Conservation (phyloP, 768 basidiomycete genomes). For the Phlegmacium glaucopus region DNA sequence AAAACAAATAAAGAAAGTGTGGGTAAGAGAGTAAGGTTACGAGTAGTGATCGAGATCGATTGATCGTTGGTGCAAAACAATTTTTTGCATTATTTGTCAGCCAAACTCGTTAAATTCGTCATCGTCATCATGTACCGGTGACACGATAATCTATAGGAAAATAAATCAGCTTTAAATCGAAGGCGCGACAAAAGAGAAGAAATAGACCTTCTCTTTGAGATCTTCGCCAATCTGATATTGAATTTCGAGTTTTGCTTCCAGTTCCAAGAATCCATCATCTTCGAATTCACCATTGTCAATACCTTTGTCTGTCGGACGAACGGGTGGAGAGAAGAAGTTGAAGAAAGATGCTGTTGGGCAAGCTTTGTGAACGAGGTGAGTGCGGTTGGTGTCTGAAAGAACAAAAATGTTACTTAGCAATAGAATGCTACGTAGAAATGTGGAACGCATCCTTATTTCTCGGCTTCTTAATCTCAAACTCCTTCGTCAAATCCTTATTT, state of each 20-base stretch:
- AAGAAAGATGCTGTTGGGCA: conserved; percentile 95
- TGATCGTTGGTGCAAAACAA: no score
- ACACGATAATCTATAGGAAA: conserved; percentile 80
- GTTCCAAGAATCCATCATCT: conserved; percentile 82
- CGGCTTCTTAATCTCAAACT: conserved; percentile 98
- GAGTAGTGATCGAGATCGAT: no score
- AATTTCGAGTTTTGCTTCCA: conserved; percentile 91
- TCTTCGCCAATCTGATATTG: conserved; percentile 99
- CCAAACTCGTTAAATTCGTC: no score
- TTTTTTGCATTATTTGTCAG: no score
- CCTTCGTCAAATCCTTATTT: conserved; percentile 96
- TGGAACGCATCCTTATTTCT: conserved; percentile 86
- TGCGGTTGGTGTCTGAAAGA: conserved; percentile 72
- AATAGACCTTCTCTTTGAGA: conserved; percentile 87
- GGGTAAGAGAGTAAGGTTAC: no score
- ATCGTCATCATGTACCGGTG: no score
- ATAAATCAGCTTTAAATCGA: neutral
- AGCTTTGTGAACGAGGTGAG: conserved; percentile 80
- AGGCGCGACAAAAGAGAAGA: neutral
- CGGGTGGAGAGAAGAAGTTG: conserved; percentile 93
- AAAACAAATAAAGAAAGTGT: neutral
- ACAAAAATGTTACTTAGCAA: conserved; percentile 2
- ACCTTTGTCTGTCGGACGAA: conserved; percentile 63
- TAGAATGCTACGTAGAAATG: neutral
- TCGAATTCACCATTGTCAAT: conserved; percentile 73